A percentile compares a stretch with the other conserved stretches of the same genome.
Evolutionary conservation across 192 early-diverging fungal genomes (phyloP).

Genomic region (Linnemannia zychae): DNA sequence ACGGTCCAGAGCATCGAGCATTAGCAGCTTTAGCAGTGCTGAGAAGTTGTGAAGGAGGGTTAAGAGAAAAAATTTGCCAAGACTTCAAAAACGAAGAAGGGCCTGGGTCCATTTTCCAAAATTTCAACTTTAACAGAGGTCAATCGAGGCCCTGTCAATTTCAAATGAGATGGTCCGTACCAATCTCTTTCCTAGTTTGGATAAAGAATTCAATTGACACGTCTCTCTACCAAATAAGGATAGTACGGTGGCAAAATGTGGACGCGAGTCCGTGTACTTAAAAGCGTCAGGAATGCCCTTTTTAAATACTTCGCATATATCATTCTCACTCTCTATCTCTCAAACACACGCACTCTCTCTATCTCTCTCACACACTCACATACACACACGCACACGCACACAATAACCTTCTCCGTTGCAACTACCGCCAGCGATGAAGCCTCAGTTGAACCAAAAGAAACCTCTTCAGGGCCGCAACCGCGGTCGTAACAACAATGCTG

Average conservation of each 20-base stretch:
- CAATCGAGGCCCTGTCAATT: too few relatives aligned
- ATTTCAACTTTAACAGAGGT: background rate
- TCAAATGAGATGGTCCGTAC: background rate
- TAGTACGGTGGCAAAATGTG: background rate
- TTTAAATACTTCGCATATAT: background rate
- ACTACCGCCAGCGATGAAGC: slow-evolving; percentile 32
- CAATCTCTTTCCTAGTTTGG: background rate
- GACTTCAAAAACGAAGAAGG: too few relatives aligned
- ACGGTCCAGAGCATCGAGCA: slow-evolving; percentile 35
- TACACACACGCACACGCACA: background rate
- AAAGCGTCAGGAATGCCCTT: background rate
- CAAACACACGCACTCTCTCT: background rate
- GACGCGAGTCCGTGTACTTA: background rate
- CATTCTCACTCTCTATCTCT: background rate
- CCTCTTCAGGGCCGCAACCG: slow-evolving; percentile 44
- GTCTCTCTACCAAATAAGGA: background rate
- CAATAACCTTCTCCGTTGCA: too few relatives aligned
- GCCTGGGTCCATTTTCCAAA: too few relatives aligned
- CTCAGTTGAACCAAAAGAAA: slow-evolving; percentile 33
- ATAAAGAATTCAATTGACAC: background rate
- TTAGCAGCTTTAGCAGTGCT: slow-evolving; percentile 23
- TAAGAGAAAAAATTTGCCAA: background rate
- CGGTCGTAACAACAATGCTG: background rate
- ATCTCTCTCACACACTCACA: background rate
- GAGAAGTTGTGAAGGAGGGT: slow-evolving; percentile 17